Conservation (phyloP, 1,284 basidiomycete species). For the Neolentinus lepideus region DNA sequence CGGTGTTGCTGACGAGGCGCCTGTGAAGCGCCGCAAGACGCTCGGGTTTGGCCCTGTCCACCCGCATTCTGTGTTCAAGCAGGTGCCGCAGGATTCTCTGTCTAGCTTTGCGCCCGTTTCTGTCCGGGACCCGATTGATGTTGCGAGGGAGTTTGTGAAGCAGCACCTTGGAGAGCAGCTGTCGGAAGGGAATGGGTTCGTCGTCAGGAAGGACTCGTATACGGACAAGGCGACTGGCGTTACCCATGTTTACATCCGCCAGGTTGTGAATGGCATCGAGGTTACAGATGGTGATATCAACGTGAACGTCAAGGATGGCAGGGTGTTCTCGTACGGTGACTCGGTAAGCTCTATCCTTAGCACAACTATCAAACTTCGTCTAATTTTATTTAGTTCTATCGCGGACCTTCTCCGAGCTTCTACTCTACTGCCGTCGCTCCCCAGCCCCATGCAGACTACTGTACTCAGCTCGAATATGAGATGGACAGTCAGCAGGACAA, state of each 20-base stretch:
- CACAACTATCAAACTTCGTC: constrained; percentile 7
- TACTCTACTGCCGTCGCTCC: constrained; percentile 20
- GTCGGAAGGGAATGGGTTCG: constrained; percentile 36
- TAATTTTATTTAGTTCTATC: constrained; percentile 48
- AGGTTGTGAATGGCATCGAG: constrained; percentile 77
- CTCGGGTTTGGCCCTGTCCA: constrained; percentile 74
- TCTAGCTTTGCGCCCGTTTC: constrained; percentile 31
- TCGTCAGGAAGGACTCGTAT: constrained; percentile 76
- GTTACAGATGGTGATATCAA: constrained; percentile 88
- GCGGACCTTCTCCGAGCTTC: constrained; percentile 36
- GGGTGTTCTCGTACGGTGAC: constrained; percentile 75
- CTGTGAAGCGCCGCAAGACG: constrained; percentile 56
- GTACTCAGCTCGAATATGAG: constrained; percentile 38
- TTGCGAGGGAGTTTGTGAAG: constrained; percentile 55
- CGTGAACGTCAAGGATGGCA: constrained; percentile 80
- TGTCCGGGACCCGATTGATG: constrained; percentile 40
- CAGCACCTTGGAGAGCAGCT: constrained; percentile 34
- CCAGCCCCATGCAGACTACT: constrained; percentile 46
- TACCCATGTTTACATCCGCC: constrained; percentile 79
- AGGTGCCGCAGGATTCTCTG: constrained; percentile 37
- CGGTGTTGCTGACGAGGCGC: constrained; percentile 14
- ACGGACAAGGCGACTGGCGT: constrained; percentile 80
- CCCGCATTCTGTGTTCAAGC: constrained; percentile 62
- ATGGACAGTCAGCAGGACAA: constrained; percentile 21
- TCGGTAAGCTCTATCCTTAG: constrained; percentile 46